These are phyloP conservation scores for Ophiostoma pallidulum DNA, from an alignment of 2,329 filamentous ascomycete species.

Conservation along the genomic window DNA sequence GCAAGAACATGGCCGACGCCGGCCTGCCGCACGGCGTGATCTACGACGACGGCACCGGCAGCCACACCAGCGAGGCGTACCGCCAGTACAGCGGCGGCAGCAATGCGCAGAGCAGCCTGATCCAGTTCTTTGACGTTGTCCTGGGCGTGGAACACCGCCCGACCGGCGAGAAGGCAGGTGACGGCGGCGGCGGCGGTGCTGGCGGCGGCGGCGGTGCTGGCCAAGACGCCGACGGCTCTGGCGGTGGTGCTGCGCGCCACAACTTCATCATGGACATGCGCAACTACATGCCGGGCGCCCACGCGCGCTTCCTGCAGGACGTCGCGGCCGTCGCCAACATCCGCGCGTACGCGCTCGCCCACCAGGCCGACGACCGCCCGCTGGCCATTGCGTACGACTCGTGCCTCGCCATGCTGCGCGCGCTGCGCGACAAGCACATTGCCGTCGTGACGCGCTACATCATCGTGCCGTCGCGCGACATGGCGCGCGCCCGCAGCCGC, in stretches of 20 bases:
- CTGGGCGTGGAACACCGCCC: slow-evolving; percentile 84
- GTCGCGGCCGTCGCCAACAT: slow-evolving; percentile 77
- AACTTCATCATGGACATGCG: slow-evolving; percentile 98
- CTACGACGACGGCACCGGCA: slow-evolving; percentile 71
- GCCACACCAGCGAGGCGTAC: slow-evolving; percentile 44
- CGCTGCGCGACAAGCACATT: slow-evolving; percentile 87
- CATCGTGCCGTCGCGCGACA: slow-evolving; percentile 74
- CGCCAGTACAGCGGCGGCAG: slow-evolving; percentile 87
- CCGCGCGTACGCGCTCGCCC: slow-evolving; percentile 63
- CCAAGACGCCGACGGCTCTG: background rate
- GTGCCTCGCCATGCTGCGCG: slow-evolving; percentile 61
- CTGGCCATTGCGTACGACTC: slow-evolving; percentile 81
- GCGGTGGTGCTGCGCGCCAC: slow-evolving; percentile 39
- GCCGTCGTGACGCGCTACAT: slow-evolving; percentile 95
- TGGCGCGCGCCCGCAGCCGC: slow-evolving; percentile 49
- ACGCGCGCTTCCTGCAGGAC: slow-evolving; percentile 79
- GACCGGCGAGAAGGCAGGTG: slow-evolving; percentile 60
- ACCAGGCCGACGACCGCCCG: slow-evolving; percentile 47
- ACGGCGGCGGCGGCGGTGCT: slow-evolving; percentile 32
- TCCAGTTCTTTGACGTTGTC: slow-evolving; percentile 94
- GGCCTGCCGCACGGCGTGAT: slow-evolving; percentile 79
- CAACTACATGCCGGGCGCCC: slow-evolving; percentile 88
- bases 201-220: slow-evolving; percentile 33
- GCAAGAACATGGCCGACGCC: slow-evolving; percentile 94
- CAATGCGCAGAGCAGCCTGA: slow-evolving; percentile 92